Base-by-base conservation (phyloP, 371 early-diverging fungal genomes). In the Blastocladiella emersonii region DNA sequence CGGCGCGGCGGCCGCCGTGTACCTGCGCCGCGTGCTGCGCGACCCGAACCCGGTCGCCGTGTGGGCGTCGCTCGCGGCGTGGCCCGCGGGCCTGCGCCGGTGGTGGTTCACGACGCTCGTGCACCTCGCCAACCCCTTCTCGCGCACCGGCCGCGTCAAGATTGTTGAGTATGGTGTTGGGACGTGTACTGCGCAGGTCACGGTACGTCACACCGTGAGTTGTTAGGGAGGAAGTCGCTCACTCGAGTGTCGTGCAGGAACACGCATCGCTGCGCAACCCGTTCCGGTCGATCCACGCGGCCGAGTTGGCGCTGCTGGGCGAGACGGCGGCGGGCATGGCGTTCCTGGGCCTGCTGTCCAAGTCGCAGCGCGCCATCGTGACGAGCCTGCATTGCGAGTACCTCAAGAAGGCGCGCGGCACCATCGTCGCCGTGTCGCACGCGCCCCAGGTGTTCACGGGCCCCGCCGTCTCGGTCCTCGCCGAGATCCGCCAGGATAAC, bases 301-400 rank as follows among this genome's bases (percentile, higher is more conserved):
- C 60, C 30, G 60, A 36, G 44, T 30, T 59, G 30, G 44, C 44
- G 41, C 44, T 59, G 44, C 30, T 43, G 15, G 60, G 60, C 37
- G 60, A 59, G 30, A 59, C 60, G 39, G 39, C 60, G 23, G 60
- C 43, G 25, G 60, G 60, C 12, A 27, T 59, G 44, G 60, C 60
- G 27, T 35, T 59, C 15, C 19, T 59, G 8, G 27, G 27, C 8
- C 17, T 37, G 15, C 10, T 17, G 23, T 8, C n/a, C 21, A 25
- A 25, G 30, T 15, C 27, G 15, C 7, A 37, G 30, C 37, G 60
- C 21, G 60, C 60, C 2, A 59, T 59, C 23, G n/a, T n/a, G 45
- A 32, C 34, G 13, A 44, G 19, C 12, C 7, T 59, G 13, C 8
- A 43, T 17, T 41, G 41, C 60, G 19, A 36, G 44, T 59, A 27